Evolutionary conservation across 352 stramenopile genomes (phyloP).

Genomic region (Globisporangium sylvaticum): DNA sequence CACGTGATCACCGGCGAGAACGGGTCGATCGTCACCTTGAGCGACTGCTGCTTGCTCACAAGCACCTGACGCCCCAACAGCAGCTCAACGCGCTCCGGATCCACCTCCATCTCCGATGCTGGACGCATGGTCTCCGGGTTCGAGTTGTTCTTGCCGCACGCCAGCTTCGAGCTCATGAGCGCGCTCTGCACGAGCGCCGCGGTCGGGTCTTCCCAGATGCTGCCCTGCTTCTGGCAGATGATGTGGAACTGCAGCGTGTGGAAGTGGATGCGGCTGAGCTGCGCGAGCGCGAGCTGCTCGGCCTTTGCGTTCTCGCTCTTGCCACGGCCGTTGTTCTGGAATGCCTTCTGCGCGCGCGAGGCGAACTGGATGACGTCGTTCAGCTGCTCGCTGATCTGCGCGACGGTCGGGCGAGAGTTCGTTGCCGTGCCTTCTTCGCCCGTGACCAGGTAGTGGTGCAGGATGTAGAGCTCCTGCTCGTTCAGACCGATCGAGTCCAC

Average conservation of each 20-base stretch:
- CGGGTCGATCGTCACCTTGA: slow-evolving; percentile 62
- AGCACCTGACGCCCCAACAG: slow-evolving; percentile 52
- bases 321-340: slow-evolving; percentile 26
- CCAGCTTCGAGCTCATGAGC: slow-evolving; percentile 81
- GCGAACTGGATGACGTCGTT: slow-evolving; percentile 66
- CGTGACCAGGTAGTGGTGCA: slow-evolving; percentile 80
- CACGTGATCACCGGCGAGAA: slow-evolving; percentile 63
- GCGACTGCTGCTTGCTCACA: slow-evolving; percentile 46
- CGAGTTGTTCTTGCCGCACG: slow-evolving; percentile 57
- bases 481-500: slow-evolving; percentile 81
- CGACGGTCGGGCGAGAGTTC: slow-evolving; percentile 66
- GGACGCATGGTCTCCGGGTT: slow-evolving; percentile 42
- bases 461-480: slow-evolving; percentile 79
- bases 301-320: slow-evolving; percentile 9
- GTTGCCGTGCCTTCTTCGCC: slow-evolving; percentile 68
- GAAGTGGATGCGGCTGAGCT: slow-evolving; percentile 80
- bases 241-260: slow-evolving; percentile 88
- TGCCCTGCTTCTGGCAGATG: slow-evolving; percentile 61
- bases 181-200: slow-evolving; percentile 66
- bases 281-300: slow-evolving; percentile 41
- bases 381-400: slow-evolving; percentile 69
- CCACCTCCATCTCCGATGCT: slow-evolving; percentile 65
- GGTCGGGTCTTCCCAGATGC: slow-evolving; percentile 69
- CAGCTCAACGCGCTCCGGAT: slow-evolving; percentile 66
- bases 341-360: slow-evolving; percentile 38